Evolutionary conservation across 441 rosid genomes (phyloP).

Genomic region (Gossypium schwendimanii): DNA sequence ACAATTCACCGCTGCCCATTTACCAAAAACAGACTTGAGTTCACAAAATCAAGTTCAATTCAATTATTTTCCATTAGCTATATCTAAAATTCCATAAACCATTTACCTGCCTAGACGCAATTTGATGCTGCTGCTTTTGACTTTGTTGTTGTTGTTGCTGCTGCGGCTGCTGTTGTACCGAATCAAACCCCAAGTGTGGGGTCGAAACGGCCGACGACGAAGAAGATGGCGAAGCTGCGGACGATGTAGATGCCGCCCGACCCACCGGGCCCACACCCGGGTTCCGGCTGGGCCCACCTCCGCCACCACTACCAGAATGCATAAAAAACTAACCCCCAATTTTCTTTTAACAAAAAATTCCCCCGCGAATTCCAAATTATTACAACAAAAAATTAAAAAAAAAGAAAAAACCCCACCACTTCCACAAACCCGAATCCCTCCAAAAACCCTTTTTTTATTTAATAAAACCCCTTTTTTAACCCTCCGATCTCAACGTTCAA

Average conservation of each 20-base stretch:
- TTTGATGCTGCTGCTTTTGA: conserved; percentile 3
- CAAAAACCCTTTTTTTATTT: conserved; percentile 15
- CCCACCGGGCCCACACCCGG: conserved; percentile 57
- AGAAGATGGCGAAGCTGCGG: conserved; percentile 93
- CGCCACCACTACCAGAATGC: conserved; percentile 80
- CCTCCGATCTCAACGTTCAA: conserved; percentile 62
- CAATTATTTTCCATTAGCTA: neutral
- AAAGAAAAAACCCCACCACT: conserved; percentile 15
- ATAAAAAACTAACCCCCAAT: conserved; percentile 36
- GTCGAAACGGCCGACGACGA: conserved; percentile 93
- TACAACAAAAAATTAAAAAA: conserved; percentile 11
- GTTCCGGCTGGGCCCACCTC: conserved; percentile 72
- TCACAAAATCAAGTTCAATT: conserved; percentile 13
- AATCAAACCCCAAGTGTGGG: conserved; percentile 62
- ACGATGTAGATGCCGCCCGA: conserved; percentile 74
- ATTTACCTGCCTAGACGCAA: conserved; percentile 69
- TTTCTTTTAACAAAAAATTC: conserved; percentile 12
- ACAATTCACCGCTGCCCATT: conserved; percentile 12
- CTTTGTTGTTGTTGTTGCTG: conserved; percentile 14
- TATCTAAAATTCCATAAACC: conserved; percentile 8
- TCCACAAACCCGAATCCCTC: conserved; percentile 12
- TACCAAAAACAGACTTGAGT: conserved; percentile 8
- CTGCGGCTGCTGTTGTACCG: conserved; percentile 53
- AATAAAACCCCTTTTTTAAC: conserved; percentile 26
- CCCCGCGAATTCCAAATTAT: conserved; percentile 13